Evolutionary conservation across 2,329 filamentous ascomycete species (phyloP).

Genomic region (Teratosphaeria gauchensis): DNA sequence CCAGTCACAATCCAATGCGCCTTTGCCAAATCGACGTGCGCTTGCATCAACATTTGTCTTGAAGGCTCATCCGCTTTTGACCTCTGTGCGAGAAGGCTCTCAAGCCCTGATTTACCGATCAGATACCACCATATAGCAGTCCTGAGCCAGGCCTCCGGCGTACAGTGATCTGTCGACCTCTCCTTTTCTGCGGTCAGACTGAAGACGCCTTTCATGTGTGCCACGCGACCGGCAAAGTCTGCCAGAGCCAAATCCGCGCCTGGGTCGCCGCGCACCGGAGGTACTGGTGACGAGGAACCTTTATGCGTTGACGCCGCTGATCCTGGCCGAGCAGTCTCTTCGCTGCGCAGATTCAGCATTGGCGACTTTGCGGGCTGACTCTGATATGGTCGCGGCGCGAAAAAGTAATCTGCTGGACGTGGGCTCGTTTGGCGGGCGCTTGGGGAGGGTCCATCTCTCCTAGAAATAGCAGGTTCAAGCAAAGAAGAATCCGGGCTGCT

Average conservation of each 20-base stretch:
- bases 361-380: slow-evolving; percentile 9
- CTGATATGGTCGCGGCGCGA: slow-evolving; percentile 4
- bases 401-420: slow-evolving; percentile 14
- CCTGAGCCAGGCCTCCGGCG: slow-evolving; percentile 51
- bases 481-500: slow-evolving; percentile 2
- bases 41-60: slow-evolving; percentile 55
- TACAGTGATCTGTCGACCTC: slow-evolving; percentile 54
- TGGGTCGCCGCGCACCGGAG: slow-evolving; percentile 21
- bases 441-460: slow-evolving; percentile 7
- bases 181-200: slow-evolving; percentile 65
- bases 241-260: slow-evolving; percentile 57
- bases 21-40: slow-evolving; percentile 78
- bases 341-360: slow-evolving; percentile 11
- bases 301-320: slow-evolving; percentile 14
- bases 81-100: slow-evolving; percentile 52
- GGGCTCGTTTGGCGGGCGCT: slow-evolving; percentile 3
- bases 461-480: neutral
- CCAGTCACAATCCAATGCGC: slow-evolving; percentile 63
- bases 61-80: slow-evolving; percentile 30
- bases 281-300: slow-evolving; percentile 14
- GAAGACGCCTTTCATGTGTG: slow-evolving; percentile 67
- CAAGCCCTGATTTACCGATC: slow-evolving; percentile 66
- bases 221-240: slow-evolving; percentile 61
- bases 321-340: slow-evolving; percentile 11
- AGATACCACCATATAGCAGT: slow-evolving; percentile 85